Conservation (phyloP, 1,284 basidiomycete genomes). For the Cystobasidiaceae sp. region DNA sequence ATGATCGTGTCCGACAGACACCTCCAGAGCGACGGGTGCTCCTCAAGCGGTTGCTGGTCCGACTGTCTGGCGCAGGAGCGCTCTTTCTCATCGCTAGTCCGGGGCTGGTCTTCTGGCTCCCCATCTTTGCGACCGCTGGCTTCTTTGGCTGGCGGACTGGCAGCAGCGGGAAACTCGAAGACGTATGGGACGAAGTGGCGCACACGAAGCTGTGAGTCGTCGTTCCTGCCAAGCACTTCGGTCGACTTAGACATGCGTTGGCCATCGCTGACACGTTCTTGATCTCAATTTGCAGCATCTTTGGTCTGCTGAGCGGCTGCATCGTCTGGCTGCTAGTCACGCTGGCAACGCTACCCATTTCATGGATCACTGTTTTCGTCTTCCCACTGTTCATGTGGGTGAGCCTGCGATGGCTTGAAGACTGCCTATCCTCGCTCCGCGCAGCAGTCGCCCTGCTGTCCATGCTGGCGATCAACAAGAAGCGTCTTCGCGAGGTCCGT, state of each 20-base stretch:
- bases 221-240: background rate
- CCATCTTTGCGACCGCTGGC: conserved; percentile 63
- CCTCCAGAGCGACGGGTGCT: conserved; percentile 54
- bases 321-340: conserved; percentile 58
- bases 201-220: conserved; percentile 64
- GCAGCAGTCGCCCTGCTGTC: conserved; percentile 60
- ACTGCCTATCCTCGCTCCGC: conserved; percentile 67
- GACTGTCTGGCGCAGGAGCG: conserved; percentile 60
- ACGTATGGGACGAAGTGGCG: conserved; percentile 54
- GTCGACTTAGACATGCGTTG: background rate
- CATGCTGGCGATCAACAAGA: conserved; percentile 61
- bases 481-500: conserved; percentile 55
- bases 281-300: conserved; percentile 48
- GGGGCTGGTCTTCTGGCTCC: conserved; percentile 73
- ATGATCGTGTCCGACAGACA: conserved; percentile 66
- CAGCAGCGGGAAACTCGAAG: conserved; percentile 29
- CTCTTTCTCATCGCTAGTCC: conserved; percentile 67
- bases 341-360: conserved; percentile 59
- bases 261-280: background rate
- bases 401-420: conserved; percentile 75
- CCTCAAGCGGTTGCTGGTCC: conserved; percentile 59
- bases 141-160: conserved; percentile 52
- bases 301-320: conserved; percentile 66
- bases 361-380: conserved; percentile 54
- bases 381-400: conserved; percentile 78